Evolutionary conservation across 2,329 filamentous ascomycete genomes (phyloP), one percentile per base, ranked within the genome.

Genomic region (Fonsecaea nubica): DNA sequence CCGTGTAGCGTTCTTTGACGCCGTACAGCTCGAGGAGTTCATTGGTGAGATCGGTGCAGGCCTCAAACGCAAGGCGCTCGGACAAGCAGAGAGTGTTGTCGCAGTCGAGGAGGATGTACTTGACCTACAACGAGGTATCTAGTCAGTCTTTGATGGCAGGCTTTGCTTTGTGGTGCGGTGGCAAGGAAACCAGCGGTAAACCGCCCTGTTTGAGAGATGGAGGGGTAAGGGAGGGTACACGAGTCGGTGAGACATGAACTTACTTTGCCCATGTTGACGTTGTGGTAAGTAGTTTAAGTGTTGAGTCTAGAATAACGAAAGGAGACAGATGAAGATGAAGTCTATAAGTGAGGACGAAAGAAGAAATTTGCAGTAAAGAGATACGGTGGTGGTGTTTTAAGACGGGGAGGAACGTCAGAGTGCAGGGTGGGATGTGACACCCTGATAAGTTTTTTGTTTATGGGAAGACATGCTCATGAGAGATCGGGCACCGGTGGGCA

Each of bases 51-150:
- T 92, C 91, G 75, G 93, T 92, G 80, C 93, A 97, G 72, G 92
- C 93, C 82, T 94, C 92, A 79, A 97, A 97, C 77, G 93, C 93
- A 73, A 96, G 87, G 76, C 91, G 90, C 84, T 97, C 93, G 65
- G 92, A 96, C 75, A 96, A 89, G 78, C 95, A 92, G 78, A 97
- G 92, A 71, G 93, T 97, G 86, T 97, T 97, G 87, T 97, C 82
- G 72, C 82, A 84, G 74, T 92, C 90, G 78, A 92, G 90, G 74
- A 92, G 86, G 76, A 92, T 82, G 72, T 90, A 86, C 63, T 84
- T 91, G 80, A 92, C 90, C 85, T 88, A 33, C 12, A 58, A 18
- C 15, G 38, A 7, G 36, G 30, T 32, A 50, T 25, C 33, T 45
- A 21, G 57, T 67, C 53, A 65, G 64, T 67, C 3, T 18, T 13